These are phyloP conservation scores for Galium porrigens DNA, from an alignment of 305 asterid genomes.

Conservation along the genomic window DNA sequence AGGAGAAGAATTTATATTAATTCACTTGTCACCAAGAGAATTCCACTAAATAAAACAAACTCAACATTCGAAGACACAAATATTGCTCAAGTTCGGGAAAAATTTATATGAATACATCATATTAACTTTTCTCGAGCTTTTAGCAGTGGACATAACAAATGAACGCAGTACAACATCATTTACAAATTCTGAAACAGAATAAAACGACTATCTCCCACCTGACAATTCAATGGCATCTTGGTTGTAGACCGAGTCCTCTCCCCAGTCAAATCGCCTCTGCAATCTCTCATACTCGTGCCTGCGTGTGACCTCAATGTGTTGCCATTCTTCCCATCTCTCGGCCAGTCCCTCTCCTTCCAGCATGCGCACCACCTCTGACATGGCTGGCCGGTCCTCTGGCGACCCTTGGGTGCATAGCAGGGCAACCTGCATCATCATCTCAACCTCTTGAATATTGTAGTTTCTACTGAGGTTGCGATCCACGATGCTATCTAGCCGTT, in stretches of 20 bases:
- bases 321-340: conserved; percentile 93
- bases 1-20: too few species aligned
- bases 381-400: conserved; percentile 78
- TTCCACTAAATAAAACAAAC: too few species aligned
- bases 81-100: not conserved
- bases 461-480: conserved; percentile 44
- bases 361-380: conserved; percentile 87
- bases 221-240: conserved; percentile 75
- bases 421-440: conserved; percentile 92
- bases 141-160: too few species aligned
- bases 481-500: conserved; percentile 47
- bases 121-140: too few species aligned
- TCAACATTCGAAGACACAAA: too few species aligned
- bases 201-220: conserved; percentile 46
- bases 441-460: conserved; percentile 58
- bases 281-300: conserved; percentile 63
- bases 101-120: not conserved
- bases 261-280: conserved; percentile 78
- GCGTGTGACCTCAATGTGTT: conserved; percentile 59
- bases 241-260: conserved; percentile 58
- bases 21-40: too few species aligned
- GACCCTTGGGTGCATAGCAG: conserved; percentile 68
- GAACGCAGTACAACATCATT: not conserved
- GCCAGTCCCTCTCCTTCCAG: conserved; percentile 89
- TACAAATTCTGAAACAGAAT: conserved; percentile 8